phyloP scores from a whole-genome alignment of 192 early-diverging fungal genomes.

The Linderina pennispora region DNA sequence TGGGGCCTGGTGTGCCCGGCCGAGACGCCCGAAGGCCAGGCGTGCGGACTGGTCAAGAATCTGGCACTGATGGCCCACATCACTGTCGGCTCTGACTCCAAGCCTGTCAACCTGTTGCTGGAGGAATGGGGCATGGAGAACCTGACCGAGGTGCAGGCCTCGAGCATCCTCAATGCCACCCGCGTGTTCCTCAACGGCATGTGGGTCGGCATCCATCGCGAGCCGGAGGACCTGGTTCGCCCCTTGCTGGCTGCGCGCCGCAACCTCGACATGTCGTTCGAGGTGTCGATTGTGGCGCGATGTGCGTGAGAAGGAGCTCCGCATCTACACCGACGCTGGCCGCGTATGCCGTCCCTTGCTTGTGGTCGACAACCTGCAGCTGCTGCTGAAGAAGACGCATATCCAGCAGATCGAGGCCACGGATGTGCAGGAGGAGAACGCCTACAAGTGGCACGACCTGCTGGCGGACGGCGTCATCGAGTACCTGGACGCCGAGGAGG shows the following conservation, averaged over 20 bases:
- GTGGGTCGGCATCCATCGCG: conserved; percentile 92
- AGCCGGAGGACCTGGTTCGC: conserved; percentile 79
- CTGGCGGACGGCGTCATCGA: conserved; percentile 81
- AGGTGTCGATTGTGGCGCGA: conserved; percentile 94
- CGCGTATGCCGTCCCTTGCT: conserved; percentile 95
- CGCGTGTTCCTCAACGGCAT: conserved; percentile 98
- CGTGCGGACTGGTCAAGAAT: conserved; percentile 99
- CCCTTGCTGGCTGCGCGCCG: conserved; percentile 80
- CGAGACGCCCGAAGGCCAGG: conserved; percentile 99
- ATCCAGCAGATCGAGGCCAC: conserved; percentile 52
- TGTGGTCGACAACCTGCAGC: conserved; percentile 73
- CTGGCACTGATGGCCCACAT: conserved; percentile 94
- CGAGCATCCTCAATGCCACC: conserved; percentile 67
- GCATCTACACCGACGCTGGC: conserved; percentile 94
- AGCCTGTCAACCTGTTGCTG: conserved; percentile 82
- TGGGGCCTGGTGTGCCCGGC: conserved; percentile 95
- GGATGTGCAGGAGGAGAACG: conserved; percentile 48
- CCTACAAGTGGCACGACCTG: conserved; percentile 70
- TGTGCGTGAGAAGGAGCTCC: conserved; percentile 90
- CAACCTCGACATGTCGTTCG: conserved; percentile 77
- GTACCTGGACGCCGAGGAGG: conserved; percentile 97
- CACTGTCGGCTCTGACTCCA: conserved; percentile 77
- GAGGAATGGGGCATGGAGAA: conserved; percentile 92
- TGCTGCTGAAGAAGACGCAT: conserved; percentile 61
- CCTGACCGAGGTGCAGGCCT: conserved; percentile 76